Percentiles rank a stretch among this genome's conserved stretches.
Evolutionary conservation across 2,329 filamentous ascomycete species (phyloP).

Genomic region (Lachnellula suecica): DNA sequence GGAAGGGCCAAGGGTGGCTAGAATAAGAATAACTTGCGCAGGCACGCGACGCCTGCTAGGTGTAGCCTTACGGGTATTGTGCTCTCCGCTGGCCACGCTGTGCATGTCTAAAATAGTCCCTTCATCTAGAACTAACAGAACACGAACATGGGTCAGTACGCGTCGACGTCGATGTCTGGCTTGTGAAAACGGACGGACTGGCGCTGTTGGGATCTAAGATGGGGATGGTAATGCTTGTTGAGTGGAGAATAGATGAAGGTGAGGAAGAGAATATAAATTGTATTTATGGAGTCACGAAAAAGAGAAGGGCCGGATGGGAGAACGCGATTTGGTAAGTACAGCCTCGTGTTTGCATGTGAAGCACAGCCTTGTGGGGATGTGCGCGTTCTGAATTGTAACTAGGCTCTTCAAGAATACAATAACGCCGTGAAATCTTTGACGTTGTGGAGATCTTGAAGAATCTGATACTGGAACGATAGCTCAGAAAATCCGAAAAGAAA

Average conservation of each 20-base stretch:
- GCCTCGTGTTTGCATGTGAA: background rate
- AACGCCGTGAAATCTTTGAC: background rate
- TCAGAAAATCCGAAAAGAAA: background rate
- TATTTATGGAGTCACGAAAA: background rate
- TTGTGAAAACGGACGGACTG: too few relatives aligned
- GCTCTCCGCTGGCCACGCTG: slow-evolving; percentile 1
- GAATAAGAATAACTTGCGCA: background rate
- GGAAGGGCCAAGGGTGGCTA: slow-evolving; percentile 6
- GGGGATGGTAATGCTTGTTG: background rate
- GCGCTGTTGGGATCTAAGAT: background rate
- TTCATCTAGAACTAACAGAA: too few relatives aligned
- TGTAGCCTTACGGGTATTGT: slow-evolving; percentile 6
- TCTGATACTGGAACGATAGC: background rate
- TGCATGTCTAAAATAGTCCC: too few relatives aligned
- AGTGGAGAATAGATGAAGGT: background rate
- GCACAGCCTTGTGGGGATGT: slow-evolving; percentile 6
- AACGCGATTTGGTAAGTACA: background rate
- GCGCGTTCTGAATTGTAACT: background rate
- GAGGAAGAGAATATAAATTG: background rate
- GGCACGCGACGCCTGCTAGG: slow-evolving; percentile 9
- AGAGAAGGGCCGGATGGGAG: slow-evolving; percentile 7
- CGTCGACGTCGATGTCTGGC: too few relatives aligned
- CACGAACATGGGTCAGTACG: too few relatives aligned
- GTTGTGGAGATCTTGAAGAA: background rate
- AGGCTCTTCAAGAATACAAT: background rate